Percentiles rank a stretch among this genome's conserved stretches.
These are phyloP conservation scores for Solanum chacoense DNA, from an alignment of 305 asterid genomes.

Conservation along the genomic window DNA sequence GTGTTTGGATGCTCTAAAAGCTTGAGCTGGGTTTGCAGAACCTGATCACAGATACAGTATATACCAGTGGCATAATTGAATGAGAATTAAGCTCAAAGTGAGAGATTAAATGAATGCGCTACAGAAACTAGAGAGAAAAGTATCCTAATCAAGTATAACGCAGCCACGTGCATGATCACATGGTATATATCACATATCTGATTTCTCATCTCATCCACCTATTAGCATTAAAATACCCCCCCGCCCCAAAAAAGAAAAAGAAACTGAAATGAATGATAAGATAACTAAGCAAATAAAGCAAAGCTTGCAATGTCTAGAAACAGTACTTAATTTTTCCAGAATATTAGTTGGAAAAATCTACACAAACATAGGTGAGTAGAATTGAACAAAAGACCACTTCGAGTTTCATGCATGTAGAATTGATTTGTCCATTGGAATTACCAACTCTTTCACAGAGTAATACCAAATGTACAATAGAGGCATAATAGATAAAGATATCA, in stretches of 20 bases:
- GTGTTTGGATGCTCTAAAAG: slow-evolving; percentile 25
- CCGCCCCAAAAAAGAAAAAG: background rate
- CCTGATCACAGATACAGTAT: slow-evolving; percentile 21
- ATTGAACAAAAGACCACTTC: background rate
- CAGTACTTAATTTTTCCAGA: background rate
- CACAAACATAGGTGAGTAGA: background rate
- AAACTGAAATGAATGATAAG: background rate
- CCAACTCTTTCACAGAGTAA: background rate
- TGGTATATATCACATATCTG: background rate
- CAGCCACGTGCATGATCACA: background rate
- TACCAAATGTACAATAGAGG: background rate
- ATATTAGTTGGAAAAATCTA: background rate
- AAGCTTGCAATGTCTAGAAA: background rate
- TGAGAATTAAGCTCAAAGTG: background rate
- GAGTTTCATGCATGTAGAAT: background rate
- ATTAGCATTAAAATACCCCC: background rate
- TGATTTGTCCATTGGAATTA: background rate
- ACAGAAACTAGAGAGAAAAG: background rate
- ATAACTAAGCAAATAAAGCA: background rate
- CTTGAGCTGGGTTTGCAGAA: slow-evolving; percentile 52
- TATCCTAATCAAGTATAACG: background rate
- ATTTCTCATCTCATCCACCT: background rate
- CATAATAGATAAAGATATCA: background rate
- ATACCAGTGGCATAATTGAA: background rate
- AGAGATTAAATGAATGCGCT: background rate